A percentile compares a stretch with the other conserved stretches of the same genome.
Evolutionary conservation across 768 basidiomycete genomes (phyloP).

Genomic region (Naganishia randhawae): DNA sequence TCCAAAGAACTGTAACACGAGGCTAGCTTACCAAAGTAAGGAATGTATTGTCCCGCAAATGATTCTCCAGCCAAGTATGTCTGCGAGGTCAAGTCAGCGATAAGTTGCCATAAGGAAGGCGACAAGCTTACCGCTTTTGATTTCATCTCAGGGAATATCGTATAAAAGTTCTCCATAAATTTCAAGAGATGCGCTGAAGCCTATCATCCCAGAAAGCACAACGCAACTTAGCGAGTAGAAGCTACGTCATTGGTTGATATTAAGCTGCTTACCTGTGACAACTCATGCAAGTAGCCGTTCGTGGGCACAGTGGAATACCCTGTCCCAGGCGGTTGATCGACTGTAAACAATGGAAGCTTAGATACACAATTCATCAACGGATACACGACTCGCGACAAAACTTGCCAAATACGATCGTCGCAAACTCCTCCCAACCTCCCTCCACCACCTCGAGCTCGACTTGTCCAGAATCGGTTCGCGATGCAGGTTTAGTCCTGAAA

Average conservation of each 20-base stretch:
- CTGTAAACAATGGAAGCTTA: conserved; percentile 53
- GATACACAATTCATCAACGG: background rate
- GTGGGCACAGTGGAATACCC: conserved; percentile 87
- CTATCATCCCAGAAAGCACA: conserved; percentile 51
- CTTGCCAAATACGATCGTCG: conserved; percentile 85
- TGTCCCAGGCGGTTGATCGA: conserved; percentile 96
- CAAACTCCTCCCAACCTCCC: conserved; percentile 97
- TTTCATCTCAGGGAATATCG: conserved; percentile 81
- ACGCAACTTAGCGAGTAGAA: background rate
- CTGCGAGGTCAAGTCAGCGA: conserved; percentile 53
- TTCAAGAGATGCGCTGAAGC: conserved; percentile 72
- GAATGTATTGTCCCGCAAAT: conserved; percentile 96
- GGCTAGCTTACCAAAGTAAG: conserved; percentile 70
- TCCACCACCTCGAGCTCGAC: conserved; percentile 67
- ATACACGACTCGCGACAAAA: conserved; percentile 23
- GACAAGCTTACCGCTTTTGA: background rate
- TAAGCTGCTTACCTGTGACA: conserved; percentile 59
- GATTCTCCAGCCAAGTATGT: conserved; percentile 95
- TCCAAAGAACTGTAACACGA: conserved; percentile 4
- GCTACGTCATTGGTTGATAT: conserved; percentile 11
- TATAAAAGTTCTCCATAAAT: conserved; percentile 83
- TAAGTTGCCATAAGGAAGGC: background rate
- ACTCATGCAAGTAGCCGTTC: conserved; percentile 74
- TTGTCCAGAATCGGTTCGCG: conserved; percentile 56
- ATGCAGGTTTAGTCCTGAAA: conserved; percentile 57